phyloP scores from a whole-genome alignment of 139 green algal species.

The Micractinium sp. region DNA sequence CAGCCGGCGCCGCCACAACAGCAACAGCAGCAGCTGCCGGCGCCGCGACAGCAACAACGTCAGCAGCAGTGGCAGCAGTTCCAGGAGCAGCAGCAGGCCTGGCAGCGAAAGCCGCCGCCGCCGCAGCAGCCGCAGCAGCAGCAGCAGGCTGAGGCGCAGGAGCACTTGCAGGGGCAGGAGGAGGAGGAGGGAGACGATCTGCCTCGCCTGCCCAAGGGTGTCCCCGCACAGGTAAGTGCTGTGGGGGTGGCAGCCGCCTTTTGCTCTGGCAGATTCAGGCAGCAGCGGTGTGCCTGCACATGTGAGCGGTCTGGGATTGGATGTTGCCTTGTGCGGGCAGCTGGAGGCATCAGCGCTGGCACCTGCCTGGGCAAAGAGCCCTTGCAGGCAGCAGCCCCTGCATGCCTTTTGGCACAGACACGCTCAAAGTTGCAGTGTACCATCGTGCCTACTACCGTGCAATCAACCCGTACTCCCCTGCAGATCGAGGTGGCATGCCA shows the following conservation, averaged over 20 bases:
- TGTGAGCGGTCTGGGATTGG: background rate
- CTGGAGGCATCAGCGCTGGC: background rate
- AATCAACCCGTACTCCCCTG: background rate
- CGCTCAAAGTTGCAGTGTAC: background rate
- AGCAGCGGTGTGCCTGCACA: background rate
- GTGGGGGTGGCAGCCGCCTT: background rate
- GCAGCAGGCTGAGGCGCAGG: background rate
- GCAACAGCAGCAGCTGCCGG: background rate
- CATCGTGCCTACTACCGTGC: background rate
- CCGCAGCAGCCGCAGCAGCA: constrained; percentile 1
- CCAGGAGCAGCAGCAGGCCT: constrained; percentile 1
- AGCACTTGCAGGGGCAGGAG: background rate
- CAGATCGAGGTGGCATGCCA: constrained; percentile 53
- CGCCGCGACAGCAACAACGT: too few relatives aligned
- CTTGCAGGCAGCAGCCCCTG: background rate
- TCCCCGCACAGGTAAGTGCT: background rate
- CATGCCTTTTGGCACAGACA: background rate
- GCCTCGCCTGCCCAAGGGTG: background rate
- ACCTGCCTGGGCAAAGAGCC: background rate
- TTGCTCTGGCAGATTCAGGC: background rate
- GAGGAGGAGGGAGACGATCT: background rate
- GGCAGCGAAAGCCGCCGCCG: background rate
- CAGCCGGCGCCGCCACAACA: background rate
- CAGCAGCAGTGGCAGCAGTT: background rate
- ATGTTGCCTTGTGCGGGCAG: too few relatives aligned